A percentile compares a stretch with the other conserved stretches of the same genome.
These are phyloP conservation scores for Leucaena leucocephala DNA, from an alignment of 306 rosid genomes.

Conservation along the genomic window DNA sequence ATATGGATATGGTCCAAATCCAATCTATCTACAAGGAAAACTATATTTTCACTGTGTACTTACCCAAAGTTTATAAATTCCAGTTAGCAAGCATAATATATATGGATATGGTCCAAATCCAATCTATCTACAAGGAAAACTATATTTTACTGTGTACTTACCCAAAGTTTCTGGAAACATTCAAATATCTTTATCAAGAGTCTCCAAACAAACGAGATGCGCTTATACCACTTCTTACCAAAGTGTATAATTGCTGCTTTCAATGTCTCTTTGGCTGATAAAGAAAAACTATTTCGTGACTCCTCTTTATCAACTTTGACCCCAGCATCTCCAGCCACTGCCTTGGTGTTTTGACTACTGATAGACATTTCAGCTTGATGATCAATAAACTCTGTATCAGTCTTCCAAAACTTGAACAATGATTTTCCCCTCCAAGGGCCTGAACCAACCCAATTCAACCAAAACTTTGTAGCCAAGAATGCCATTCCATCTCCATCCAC, in stretches of 20 bases:
- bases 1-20: background rate
- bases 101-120: conserved; percentile 1
- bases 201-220: conserved; percentile 72
- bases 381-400: conserved; percentile 66
- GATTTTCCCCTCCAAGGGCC: conserved; percentile 66
- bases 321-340: conserved; percentile 56
- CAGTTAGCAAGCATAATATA: background rate
- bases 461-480: conserved; percentile 62
- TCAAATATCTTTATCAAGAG: conserved; percentile 56
- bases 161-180: conserved; percentile 81
- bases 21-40: conserved; percentile 32
- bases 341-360: conserved; percentile 50
- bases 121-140: conserved; percentile 32
- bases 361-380: conserved; percentile 64
- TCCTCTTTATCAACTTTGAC: conserved; percentile 69
- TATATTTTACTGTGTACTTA: conserved; percentile 48
- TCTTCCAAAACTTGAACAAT: conserved; percentile 64
- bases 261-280: conserved; percentile 73
- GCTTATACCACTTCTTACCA: conserved; percentile 78
- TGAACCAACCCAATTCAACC: conserved; percentile 80
- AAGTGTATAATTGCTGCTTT: conserved; percentile 70
- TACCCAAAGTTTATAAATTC: conserved; percentile 65
- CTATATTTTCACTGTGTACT: conserved; percentile 42
- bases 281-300: conserved; percentile 53
- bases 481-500: conserved; percentile 65